Evolutionary conservation across 163 green algal genomes (phyloP).

Genomic region (Chloromonas sp.): DNA sequence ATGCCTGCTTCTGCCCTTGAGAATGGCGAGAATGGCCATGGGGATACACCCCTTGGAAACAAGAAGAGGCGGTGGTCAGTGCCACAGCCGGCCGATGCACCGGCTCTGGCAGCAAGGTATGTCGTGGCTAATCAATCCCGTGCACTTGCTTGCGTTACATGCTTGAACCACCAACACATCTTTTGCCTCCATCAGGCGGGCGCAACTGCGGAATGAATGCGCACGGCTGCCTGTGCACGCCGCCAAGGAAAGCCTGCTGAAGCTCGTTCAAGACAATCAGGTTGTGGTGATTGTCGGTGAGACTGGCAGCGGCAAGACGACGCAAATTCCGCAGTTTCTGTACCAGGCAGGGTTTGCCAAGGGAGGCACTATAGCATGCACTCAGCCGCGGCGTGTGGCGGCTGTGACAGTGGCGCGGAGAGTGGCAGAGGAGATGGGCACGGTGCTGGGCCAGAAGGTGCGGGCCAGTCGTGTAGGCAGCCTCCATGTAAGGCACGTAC

Average conservation of each 20-base stretch:
- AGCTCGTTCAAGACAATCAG: constrained; percentile 27
- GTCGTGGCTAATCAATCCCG: too few species aligned
- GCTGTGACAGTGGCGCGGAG: constrained; percentile 75
- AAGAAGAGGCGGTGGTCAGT: too few species aligned
- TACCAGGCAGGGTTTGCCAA: constrained; percentile 39
- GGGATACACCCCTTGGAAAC: too few species aligned
- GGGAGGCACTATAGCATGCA: constrained; percentile 64
- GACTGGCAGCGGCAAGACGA: constrained; percentile 69
- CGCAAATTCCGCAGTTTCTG: constrained; percentile 78
- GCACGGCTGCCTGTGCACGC: background rate
- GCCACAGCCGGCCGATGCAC: too few species aligned
- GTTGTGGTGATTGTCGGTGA: constrained; percentile 67
- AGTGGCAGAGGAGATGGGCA: constrained; percentile 79
- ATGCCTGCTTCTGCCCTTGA: too few species aligned
- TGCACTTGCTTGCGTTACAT: too few species aligned
- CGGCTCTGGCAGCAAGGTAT: too few species aligned
- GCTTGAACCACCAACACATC: too few species aligned
- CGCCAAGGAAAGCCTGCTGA: background rate
- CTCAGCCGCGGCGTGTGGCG: constrained; percentile 82
- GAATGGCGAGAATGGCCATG: too few species aligned
- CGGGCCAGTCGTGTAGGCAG: too few species aligned
- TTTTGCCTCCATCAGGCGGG: too few species aligned
- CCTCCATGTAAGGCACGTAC: too few species aligned
- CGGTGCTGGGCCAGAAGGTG: constrained; percentile 59
- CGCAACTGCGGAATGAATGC: background rate